phyloP scores from a whole-genome alignment of 2,329 filamentous ascomycete genomes.

The Aspergillus persii region DNA sequence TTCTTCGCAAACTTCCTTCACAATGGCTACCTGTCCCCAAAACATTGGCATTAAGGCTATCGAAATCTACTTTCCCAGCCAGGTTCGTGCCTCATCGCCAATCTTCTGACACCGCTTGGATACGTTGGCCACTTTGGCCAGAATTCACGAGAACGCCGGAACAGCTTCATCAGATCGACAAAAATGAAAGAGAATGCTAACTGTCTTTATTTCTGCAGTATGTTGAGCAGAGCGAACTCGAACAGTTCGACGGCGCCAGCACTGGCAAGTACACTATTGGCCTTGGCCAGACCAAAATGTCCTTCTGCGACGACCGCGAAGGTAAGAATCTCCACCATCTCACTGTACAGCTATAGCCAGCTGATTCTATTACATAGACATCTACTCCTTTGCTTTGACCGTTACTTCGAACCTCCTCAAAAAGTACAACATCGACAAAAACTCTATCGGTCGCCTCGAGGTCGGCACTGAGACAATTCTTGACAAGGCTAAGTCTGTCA shows the following conservation, averaged over 20 bases:
- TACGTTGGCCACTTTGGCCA: too few species aligned
- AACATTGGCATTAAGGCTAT: constrained; percentile 93
- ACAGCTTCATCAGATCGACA: too few species aligned
- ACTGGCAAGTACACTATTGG: constrained; percentile 87
- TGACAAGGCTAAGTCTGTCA: constrained; percentile 90
- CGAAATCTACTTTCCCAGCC: constrained; percentile 82
- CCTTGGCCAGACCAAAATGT: constrained; percentile 88
- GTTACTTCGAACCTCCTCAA: constrained; percentile 72
- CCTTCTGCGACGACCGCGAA: constrained; percentile 86
- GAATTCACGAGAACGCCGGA: too few species aligned
- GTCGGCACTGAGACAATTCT: constrained; percentile 82
- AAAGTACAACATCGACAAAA: constrained; percentile 79
- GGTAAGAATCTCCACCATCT: constrained; percentile 50
- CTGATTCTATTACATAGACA: constrained; percentile 58
- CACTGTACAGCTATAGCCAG: neutral
- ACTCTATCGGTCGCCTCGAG: constrained; percentile 75
- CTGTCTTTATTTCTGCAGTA: constrained; percentile 53
- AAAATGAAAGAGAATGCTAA: constrained; percentile 11
- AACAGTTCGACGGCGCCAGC: constrained; percentile 81
- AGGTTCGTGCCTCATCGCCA: constrained; percentile 57
- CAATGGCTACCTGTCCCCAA: constrained; percentile 73
- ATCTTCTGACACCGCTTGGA: too few species aligned
- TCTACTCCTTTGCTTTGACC: constrained; percentile 82
- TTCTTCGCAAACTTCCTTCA: constrained; percentile 12
- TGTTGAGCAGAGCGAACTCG: constrained; percentile 77